Conservation (phyloP, 192 early-diverging fungal genomes). For the Coemansia sp. region DNA sequence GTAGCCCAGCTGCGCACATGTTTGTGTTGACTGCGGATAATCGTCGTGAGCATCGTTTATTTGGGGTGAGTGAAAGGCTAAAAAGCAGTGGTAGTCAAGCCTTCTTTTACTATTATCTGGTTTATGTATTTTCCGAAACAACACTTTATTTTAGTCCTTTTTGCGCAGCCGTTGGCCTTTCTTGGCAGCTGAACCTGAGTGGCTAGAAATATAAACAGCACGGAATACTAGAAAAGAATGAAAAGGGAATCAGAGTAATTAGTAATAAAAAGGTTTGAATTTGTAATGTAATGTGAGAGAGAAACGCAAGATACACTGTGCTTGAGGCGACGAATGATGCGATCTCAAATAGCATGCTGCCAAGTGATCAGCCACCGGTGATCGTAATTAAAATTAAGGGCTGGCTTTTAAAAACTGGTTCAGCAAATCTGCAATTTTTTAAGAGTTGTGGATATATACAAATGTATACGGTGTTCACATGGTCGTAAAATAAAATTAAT, state of each 20-base stretch:
- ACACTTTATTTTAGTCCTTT: not conserved
- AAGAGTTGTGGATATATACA: too few species aligned
- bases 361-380: too few species aligned
- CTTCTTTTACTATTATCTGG: not conserved
- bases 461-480: too few species aligned
- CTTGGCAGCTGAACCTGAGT: not conserved
- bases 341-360: too few species aligned
- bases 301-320: too few species aligned
- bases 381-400: too few species aligned
- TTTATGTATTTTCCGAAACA: not conserved
- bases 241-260: not conserved
- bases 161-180: not conserved
- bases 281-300: too few species aligned
- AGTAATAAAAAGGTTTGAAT: not conserved
- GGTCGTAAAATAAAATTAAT: too few species aligned
- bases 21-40: not conserved
- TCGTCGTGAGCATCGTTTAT: not conserved
- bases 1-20: not conserved
- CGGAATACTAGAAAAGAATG: not conserved
- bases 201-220: not conserved
- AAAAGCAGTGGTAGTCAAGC: not conserved
- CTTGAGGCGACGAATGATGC: too few species aligned
- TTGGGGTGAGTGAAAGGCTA: not conserved
- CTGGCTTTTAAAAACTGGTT: too few species aligned
- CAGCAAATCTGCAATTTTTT: too few species aligned